A percentile compares a stretch with the other conserved stretches of the same genome.
Conservation (phyloP, 345 rosid genomes). For the Erucastrum elatum region DNA sequence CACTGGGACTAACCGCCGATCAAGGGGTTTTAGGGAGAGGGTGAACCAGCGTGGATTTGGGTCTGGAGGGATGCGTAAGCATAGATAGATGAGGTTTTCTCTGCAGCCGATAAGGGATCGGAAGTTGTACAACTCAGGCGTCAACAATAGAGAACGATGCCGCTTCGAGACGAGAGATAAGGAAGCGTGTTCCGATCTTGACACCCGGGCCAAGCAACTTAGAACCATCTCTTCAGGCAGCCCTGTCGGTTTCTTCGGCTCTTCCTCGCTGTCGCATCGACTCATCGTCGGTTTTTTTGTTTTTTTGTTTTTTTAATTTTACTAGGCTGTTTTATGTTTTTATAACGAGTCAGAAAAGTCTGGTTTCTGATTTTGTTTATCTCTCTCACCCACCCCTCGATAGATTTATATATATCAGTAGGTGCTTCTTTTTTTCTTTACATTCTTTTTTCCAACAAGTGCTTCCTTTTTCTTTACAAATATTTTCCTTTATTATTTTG, state of each 20-base stretch:
- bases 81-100: background rate
- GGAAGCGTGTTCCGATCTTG: background rate
- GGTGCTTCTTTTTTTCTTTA: no score
- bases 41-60: background rate
- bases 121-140: background rate
- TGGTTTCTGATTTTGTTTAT: background rate
- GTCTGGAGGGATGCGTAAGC: background rate
- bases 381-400: background rate
- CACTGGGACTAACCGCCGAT: background rate
- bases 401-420: background rate
- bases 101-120: background rate
- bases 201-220: background rate
- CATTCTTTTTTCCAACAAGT: no score
- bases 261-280: background rate
- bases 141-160: background rate
- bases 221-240: background rate
- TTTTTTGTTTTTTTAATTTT: no score
- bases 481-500: no score
- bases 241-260: background rate
- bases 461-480: background rate
- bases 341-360: background rate
- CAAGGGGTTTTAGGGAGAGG: background rate
- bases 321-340: no score
- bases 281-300: background rate
- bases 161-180: background rate